Evolutionary conservation across 345 rosid species (phyloP).

Genomic region (Gossypium rotundifolium): DNA sequence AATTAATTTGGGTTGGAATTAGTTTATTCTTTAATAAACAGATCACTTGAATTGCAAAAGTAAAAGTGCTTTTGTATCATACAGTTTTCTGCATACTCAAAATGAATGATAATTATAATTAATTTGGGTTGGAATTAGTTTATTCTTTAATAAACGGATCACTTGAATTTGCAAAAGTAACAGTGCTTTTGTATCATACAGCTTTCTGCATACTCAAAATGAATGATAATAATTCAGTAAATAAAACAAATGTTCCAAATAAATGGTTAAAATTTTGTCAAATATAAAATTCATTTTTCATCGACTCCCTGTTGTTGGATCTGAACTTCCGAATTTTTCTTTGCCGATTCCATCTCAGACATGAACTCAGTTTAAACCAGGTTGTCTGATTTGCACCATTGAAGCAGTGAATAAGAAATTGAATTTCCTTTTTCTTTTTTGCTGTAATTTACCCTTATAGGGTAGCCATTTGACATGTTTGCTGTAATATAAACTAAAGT

Average conservation of each 20-base stretch:
- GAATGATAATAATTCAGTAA: not conserved
- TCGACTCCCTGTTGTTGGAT: not conserved
- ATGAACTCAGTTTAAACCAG: not conserved
- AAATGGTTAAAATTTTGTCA: not conserved
- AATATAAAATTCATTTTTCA: not conserved
- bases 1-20: not conserved
- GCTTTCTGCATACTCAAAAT: not conserved
- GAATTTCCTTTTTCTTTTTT: not conserved
- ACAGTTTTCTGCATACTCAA: not conserved
- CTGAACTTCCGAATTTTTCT: not conserved
- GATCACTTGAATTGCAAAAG: not conserved
- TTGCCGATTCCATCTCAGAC: not conserved
- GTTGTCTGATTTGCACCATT: not conserved
- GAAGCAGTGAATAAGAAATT: not conserved
- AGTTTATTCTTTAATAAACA: not conserved
- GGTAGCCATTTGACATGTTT: not conserved
- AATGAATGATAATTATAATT: not conserved
- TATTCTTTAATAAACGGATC: not conserved
- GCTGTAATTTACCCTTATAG: not conserved
- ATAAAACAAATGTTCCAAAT: not conserved
- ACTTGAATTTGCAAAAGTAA: not conserved
- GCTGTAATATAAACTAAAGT: not conserved
- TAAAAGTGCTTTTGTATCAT: not conserved
- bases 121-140: not conserved
- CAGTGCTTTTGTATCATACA: not conserved